phyloP scores from a whole-genome alignment of 129 eudicot genomes.

The Kitagawia praeruptora region DNA sequence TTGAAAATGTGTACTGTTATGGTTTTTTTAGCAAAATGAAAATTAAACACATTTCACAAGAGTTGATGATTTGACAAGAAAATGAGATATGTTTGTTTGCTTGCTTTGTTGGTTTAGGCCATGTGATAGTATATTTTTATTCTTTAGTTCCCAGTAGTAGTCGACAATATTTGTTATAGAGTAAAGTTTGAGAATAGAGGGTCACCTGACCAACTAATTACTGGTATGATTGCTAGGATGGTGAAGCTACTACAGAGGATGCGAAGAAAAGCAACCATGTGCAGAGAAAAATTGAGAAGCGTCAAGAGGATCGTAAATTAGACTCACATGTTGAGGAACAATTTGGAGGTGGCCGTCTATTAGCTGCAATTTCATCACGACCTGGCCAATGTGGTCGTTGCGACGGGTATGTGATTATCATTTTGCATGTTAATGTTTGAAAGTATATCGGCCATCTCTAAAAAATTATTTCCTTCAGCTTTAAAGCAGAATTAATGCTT shows the following conservation, averaged over 20 bases:
- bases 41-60: background rate
- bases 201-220: background rate
- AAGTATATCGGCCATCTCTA: background rate
- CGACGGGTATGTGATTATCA: constrained; percentile 49
- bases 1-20: background rate
- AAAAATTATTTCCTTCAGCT: background rate
- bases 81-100: background rate
- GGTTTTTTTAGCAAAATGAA: background rate
- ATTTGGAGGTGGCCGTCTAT: constrained; percentile 67
- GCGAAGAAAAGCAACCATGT: constrained; percentile 76
- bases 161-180: background rate
- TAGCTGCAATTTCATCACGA: constrained; percentile 79
- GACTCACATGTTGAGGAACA: constrained; percentile 82
- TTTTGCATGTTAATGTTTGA: background rate
- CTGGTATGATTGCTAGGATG: constrained; percentile 33
- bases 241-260: constrained; percentile 54
- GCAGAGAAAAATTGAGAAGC: constrained; percentile 52
- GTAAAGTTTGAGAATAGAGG: background rate
- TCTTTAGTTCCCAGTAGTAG: background rate
- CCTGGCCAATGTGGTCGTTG: constrained; percentile 96
- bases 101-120: background rate
- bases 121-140: too few relatives aligned
- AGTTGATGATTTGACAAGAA: background rate
- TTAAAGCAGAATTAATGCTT: background rate
- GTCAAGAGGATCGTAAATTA: constrained; percentile 60